Evolutionary conservation across 164 flowering plant genomes (phyloP).

Genomic region (Stephania japonica): DNA sequence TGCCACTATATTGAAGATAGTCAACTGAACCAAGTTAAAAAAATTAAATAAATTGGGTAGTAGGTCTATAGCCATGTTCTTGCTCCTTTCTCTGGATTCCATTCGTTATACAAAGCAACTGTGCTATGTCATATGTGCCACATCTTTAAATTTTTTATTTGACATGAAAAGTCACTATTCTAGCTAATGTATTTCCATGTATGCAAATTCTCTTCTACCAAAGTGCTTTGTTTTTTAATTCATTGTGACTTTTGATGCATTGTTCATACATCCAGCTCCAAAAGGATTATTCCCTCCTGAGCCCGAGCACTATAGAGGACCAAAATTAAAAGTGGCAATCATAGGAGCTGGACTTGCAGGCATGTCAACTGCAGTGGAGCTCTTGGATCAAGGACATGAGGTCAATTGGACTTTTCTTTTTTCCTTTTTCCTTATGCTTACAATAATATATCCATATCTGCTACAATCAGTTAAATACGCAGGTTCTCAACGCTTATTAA

Average conservation of each 20-base stretch:
- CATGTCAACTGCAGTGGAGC: slow-evolving; percentile 99
- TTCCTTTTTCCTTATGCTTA: not conserved
- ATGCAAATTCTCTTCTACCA: not conserved
- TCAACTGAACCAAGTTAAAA: not conserved
- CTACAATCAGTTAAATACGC: not conserved
- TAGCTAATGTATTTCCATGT: not conserved
- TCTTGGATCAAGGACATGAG: slow-evolving; percentile 99
- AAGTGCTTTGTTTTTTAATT: not conserved
- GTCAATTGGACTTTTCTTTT: slow-evolving; percentile 22
- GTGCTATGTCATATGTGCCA: not conserved
- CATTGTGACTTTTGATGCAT: slow-evolving; percentile 5
- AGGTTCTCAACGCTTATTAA: not conserved
- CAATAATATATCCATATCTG: not conserved
- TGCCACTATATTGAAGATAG: not conserved
- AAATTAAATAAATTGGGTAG: not conserved
- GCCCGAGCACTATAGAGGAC: slow-evolving; percentile 87
- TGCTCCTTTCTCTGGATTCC: not conserved
- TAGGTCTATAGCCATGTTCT: not conserved
- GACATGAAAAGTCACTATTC: not conserved
- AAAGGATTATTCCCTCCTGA: slow-evolving; percentile 97
- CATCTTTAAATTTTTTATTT: not conserved
- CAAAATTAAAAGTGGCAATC: slow-evolving; percentile 95
- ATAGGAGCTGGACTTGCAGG: slow-evolving; percentile 99
- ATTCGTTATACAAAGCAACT: not conserved
- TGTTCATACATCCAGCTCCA: slow-evolving; percentile 59